Base-by-base conservation (phyloP, 1,284 basidiomycete species). In the Irpex lacteus region DNA sequence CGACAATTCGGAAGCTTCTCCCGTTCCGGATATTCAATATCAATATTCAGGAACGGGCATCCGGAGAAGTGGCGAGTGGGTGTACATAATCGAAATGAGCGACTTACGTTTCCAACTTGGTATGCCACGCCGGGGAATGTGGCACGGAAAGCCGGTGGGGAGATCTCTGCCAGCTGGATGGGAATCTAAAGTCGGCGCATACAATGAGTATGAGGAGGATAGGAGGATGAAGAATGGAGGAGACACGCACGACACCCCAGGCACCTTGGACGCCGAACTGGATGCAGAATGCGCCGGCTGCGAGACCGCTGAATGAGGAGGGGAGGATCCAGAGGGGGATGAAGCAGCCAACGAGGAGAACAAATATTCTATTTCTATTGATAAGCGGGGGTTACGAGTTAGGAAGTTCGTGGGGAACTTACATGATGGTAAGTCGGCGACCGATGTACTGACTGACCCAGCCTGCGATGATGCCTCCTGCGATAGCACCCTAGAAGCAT, bases 91-190 rank as follows among this genome's bases (percentile, higher is more conserved):
- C 0, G 37, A 6, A 49, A 44, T 44, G 50, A 3, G 40, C 9
- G 3, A 76, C 80, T 21, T 64, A 84, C 80, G 73, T 92, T 92
- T 64, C 92, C 90, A 52, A 95, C 73, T 72, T 98, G 96, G 78
- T 97, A 98, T 0, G 92, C 90, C 0, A 97, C 86, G 68, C 96
- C 96, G 19, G 92, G 91, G 83, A 97, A 98, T 0, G 94, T 92
- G 6, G 95, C 94, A 61, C 96, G 85, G 85, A 98, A 98, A 0
- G 94, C 95, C 0, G 95, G 89, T 0, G 96, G 95, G 0, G 93
- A 91, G 77, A 96, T 89, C 77, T 98, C 97, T 2, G 90, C 85
- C n/a, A 98, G 82, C 74, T 92, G 89, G 71, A 95, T 93, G 2
- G 93, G 93, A 68, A 94, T 90, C 80, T 90, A 70, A 60, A 40